Base-by-base conservation (phyloP, 164 flowering plant species). In the Aristolochia fimbriata region DNA sequence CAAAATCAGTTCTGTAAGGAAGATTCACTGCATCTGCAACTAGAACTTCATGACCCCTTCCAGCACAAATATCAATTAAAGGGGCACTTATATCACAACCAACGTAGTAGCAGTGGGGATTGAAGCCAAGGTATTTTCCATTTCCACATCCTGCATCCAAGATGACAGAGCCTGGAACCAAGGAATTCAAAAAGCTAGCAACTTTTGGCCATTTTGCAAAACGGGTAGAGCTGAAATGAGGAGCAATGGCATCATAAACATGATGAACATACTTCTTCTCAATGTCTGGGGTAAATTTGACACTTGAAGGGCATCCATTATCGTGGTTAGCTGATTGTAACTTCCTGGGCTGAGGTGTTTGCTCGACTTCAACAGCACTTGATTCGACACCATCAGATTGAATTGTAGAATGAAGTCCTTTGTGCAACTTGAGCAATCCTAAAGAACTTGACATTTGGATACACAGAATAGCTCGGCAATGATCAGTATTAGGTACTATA, bases 201-300 rank as follows among this genome's bases (percentile, higher is more conserved):
- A 93, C 96, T 72, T 88, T 90, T 15, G 96, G 99, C 97, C 99
- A 93, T 72, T 90, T 93, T 2, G 99, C 92, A 65, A 81, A 93
- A 31, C 97, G 78, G 24, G 99, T 93, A 47, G 97, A 75, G 71
- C 97, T 93, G 63, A 93, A 93, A 79, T 93, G 97, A 17, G 96
- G 99, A 27, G 98, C 97, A 58, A 93, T 90, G 49, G 99, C 96
- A 74, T 90, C 99, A 69, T 93, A 93, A 63, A 90, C 96, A 67
- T 66, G 79, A 76, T 93, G 99, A 24, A 90, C 99, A 70, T 86
- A 93, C 68, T 86, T 89, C 78, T 85, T 86, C 65, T 93, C 98
- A 15, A 93, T 86, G 64, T 90, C 96, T 48, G 97, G 99, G 27
- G 91, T 90, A 51, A 58, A 76, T 46, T 79, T 72, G 54, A 76